Conservation (phyloP, 2,329 filamentous ascomycete species). For the Claviceps quebecensis region DNA sequence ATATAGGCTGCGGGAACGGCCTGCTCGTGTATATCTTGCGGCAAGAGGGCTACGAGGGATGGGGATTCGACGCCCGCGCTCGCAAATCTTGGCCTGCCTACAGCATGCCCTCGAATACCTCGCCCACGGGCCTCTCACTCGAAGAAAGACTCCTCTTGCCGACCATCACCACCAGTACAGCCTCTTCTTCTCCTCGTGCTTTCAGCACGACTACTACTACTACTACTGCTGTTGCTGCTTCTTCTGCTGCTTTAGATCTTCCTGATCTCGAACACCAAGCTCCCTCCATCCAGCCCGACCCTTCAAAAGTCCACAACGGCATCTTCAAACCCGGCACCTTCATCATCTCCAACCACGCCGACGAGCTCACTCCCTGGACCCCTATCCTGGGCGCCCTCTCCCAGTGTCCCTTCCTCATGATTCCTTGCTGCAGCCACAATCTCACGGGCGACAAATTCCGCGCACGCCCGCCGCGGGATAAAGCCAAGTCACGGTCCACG, state of each 20-base stretch:
- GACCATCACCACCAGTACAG: constrained; percentile 16
- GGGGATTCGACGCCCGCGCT: constrained; percentile 80
- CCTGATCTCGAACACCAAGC: too few species aligned
- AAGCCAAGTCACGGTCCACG: constrained; percentile 45
- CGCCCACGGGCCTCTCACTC: constrained; percentile 21
- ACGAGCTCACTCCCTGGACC: constrained; percentile 93
- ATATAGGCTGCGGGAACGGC: constrained; percentile 93
- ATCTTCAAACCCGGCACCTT: constrained; percentile 64
- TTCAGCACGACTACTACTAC: too few species aligned
- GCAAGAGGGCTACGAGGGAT: constrained; percentile 68
- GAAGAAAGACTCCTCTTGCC: constrained; percentile 37
- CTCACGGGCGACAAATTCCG: constrained; percentile 64
- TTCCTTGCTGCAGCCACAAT: constrained; percentile 89
- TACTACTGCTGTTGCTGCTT: too few species aligned
- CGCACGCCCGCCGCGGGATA: constrained; percentile 41
- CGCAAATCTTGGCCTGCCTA: constrained; percentile 79
- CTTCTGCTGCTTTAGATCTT: too few species aligned
- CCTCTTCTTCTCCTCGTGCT: background rate
- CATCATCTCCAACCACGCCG: constrained; percentile 92
- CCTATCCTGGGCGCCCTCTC: constrained; percentile 71
- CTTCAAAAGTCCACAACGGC: constrained; percentile 37
- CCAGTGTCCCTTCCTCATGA: constrained; percentile 71
- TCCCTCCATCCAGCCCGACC: background rate
- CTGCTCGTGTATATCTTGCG: constrained; percentile 73
- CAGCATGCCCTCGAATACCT: constrained; percentile 17